Evolutionary conservation across 1,284 basidiomycete species (phyloP), one percentile per base, ranked within the genome.

Genomic region (Boletus semigastroideus): DNA sequence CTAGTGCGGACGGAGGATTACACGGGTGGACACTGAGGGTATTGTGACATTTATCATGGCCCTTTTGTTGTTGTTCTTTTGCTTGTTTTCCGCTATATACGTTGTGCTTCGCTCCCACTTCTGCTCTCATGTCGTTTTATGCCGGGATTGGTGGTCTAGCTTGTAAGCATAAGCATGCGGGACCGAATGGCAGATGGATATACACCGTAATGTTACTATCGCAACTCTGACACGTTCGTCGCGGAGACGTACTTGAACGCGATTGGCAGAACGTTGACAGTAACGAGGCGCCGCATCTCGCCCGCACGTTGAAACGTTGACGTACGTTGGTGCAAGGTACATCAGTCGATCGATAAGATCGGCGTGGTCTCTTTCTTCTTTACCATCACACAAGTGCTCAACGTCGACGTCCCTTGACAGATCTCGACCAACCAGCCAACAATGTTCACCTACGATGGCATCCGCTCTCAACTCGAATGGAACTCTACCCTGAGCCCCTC

Each of bases 391-490:
- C 41, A 54, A 22, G 40, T 42, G 45, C 58, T 60, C 38, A 62
- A 34, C 55, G 33, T 44, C 47, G 22, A 22, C 22, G 22, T 42
- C 41, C 51, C 46, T 27, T 46, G 46, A 28, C 19, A 48, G 17
- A 33, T 46, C 11, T 43, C 51, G 3, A 59, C 54, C 53, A 65
- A 54, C 37, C 57, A 58, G 34, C 42, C 56, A 62, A 65, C 54
- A 51, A 81, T 82, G 79, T 78, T 75, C 64, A 75, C 74, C 51
- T 69, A 74, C 58, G 77, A 80, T 58, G 78, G 78, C 37, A 83
- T 85, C 67, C 79, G 79, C 59, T 93, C 92, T 58, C 92, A 94
- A 71, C 83, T 97, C 68, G 87, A 94, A 72, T 98, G 94, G 94
- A 86, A 89, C 64, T 86, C 92, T 44, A 82, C 81, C 58, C 78